A percentile compares a stretch with the other conserved stretches of the same genome.
phyloP scores from a whole-genome alignment of 768 basidiomycete species.

The Psilocybe azurescens region DNA sequence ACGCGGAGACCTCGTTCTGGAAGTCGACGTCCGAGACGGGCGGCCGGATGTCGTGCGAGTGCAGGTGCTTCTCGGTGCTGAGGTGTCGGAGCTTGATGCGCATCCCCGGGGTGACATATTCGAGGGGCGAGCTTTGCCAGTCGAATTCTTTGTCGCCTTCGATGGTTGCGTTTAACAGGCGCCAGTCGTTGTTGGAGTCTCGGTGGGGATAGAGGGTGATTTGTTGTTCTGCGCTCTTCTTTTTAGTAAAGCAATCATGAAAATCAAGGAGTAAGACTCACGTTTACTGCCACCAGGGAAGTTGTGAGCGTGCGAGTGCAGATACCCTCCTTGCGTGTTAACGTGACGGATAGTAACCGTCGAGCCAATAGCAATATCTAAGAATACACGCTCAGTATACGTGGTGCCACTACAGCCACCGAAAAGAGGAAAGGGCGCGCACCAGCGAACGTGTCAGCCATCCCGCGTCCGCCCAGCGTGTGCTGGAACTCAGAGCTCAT shows the following conservation, averaged over 20 bases:
- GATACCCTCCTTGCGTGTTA: conserved; percentile 98
- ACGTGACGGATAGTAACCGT: conserved; percentile 84
- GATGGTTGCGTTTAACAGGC: conserved; percentile 76
- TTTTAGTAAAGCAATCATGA: neutral
- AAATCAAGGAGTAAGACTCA: conserved; percentile 35
- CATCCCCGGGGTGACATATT: conserved; percentile 65
- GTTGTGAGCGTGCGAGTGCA: conserved; percentile 91
- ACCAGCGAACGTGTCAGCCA: conserved; percentile 95
- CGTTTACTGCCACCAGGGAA: conserved; percentile 93
- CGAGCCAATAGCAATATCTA: conserved; percentile 89
- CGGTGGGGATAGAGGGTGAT: conserved; percentile 98
- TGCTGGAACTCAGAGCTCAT: conserved; percentile 99
- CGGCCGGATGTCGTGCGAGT: conserved; percentile 94
- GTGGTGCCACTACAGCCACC: neutral
- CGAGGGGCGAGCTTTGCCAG: conserved; percentile 59
- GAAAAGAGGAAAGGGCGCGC: neutral
- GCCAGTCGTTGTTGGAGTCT: conserved; percentile 97
- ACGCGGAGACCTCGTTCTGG: conserved; percentile 97
- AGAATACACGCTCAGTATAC: neutral
- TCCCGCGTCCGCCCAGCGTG: conserved; percentile 85
- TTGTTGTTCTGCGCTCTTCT: conserved; percentile 80
- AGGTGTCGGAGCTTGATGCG: conserved; percentile 86
- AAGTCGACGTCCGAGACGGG: conserved; percentile 98
- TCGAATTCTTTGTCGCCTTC: conserved; percentile 42
- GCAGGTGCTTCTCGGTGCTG: conserved; percentile 82